These are phyloP conservation scores for Oemleria cerasiformis DNA, from an alignment of 306 rosid genomes.

Conservation along the genomic window DNA sequence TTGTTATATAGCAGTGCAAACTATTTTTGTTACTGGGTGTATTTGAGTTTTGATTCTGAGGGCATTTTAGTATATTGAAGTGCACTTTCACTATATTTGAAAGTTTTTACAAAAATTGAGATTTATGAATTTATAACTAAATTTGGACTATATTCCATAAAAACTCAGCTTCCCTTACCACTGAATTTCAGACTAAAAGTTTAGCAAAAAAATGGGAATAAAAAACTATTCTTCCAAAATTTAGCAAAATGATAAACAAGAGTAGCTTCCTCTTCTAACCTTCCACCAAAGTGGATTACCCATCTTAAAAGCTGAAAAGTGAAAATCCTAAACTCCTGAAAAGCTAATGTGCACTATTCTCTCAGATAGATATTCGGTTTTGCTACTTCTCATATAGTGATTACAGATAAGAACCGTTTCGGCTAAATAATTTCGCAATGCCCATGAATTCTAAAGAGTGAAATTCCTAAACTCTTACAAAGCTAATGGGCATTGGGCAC, in stretches of 20 bases:
- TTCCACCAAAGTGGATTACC: not conserved
- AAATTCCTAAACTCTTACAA: no score
- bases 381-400: not conserved
- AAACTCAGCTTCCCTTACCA: not conserved
- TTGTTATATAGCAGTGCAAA: no score
- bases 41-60: no score
- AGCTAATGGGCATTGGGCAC: not conserved
- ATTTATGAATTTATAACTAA: no score
- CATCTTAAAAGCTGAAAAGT: not conserved
- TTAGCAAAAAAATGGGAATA: not conserved
- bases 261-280: not conserved
- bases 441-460: no score
- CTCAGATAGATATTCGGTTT: not conserved
- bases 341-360: not conserved
- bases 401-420: no score
- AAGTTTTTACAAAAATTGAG: no score
- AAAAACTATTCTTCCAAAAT: not conserved
- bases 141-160: no score
- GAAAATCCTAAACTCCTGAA: not conserved
- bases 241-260: not conserved
- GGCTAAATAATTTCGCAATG: no score
- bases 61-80: no score
- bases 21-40: no score
- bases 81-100: no score
- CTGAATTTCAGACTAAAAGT: not conserved